Evolutionary conservation across 2,329 filamentous ascomycete genomes (phyloP).

Genomic region (Fusarium anguioides): DNA sequence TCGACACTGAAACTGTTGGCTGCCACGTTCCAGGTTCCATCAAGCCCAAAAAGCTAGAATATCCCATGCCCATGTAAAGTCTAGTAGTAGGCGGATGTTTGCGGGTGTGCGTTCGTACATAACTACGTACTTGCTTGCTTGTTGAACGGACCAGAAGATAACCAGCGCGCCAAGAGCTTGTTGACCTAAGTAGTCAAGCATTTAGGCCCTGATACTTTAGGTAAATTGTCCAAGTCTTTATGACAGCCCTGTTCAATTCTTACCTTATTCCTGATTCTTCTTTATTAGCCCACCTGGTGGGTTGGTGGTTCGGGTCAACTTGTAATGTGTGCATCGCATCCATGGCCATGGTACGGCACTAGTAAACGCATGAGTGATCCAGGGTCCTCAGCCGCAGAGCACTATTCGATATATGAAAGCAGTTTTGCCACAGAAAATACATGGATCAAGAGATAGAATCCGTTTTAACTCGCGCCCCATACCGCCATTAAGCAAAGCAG

Average conservation of each 20-base stretch:
- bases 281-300: neutral
- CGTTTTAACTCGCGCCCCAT: neutral
- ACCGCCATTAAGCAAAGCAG: neutral
- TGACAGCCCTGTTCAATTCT: too few species aligned
- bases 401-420: constrained; percentile 11
- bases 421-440: constrained; percentile 23
- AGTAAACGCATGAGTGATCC: constrained; percentile 7
- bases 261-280: too few species aligned
- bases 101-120: neutral
- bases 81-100: neutral
- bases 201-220: too few species aligned
- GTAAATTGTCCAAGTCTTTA: too few species aligned
- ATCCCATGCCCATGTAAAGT: constrained; percentile 2
- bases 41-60: constrained; percentile 5
- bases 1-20: constrained; percentile 3
- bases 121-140: constrained; percentile 4
- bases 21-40: neutral
- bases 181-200: too few species aligned
- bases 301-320: neutral
- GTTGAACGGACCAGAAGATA: too few species aligned
- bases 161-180: too few species aligned
- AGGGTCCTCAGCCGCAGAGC: constrained; percentile 22
- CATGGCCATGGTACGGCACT: constrained; percentile 11
- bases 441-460: neutral
- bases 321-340: neutral